These are phyloP conservation scores for Arachis hypogaea DNA, from an alignment of 306 rosid genomes.

Conservation along the genomic window DNA sequence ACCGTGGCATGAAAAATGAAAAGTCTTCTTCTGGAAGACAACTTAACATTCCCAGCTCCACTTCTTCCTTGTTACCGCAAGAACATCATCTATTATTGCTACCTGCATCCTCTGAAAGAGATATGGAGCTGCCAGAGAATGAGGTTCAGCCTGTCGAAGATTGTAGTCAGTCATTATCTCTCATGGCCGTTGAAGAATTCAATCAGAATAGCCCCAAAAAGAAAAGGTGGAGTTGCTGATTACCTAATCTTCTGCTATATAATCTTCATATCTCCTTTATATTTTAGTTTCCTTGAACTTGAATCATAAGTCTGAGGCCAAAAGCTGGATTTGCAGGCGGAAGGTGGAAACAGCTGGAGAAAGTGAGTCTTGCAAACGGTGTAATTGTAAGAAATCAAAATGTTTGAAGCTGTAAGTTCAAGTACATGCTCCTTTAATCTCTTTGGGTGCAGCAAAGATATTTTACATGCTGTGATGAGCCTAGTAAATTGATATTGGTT, in stretches of 20 bases:
- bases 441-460: not conserved
- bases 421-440: constrained; percentile 16
- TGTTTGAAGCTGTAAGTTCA: constrained; percentile 90
- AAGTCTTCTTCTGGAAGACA: constrained; percentile 56
- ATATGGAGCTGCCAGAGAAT: constrained; percentile 48
- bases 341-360: constrained; percentile 63
- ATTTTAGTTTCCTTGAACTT: constrained; percentile 16
- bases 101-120: constrained; percentile 54
- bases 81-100: constrained; percentile 47
- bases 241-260: constrained; percentile 19
- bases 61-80: constrained; percentile 51
- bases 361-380: constrained; percentile 75
- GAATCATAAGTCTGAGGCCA: constrained; percentile 35
- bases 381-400: constrained; percentile 92
- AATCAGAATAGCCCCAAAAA: constrained; percentile 78
- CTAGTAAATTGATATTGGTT: constrained; percentile 11
- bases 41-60: constrained; percentile 45
- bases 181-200: constrained; percentile 58
- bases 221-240: constrained; percentile 61
- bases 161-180: constrained; percentile 54
- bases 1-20: constrained; percentile 48
- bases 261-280: not conserved
- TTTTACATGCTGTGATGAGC: constrained; percentile 5
- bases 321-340: constrained; percentile 62
- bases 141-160: constrained; percentile 63